Base-by-base conservation (phyloP, 2,329 filamentous ascomycete genomes). In the Aspergillus versicolor region DNA sequence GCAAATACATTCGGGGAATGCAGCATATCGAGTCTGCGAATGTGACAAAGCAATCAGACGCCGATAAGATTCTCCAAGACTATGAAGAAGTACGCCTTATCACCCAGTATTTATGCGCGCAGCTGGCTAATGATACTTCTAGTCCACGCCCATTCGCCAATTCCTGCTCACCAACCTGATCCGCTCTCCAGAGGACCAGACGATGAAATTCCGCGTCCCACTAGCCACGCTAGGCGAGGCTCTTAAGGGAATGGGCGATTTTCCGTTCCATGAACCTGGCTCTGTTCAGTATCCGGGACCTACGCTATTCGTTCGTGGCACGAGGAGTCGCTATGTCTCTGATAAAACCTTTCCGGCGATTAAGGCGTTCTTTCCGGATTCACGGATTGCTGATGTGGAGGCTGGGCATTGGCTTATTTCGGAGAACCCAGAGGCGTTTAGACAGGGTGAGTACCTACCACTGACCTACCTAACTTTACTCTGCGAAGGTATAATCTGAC, bases 121-220 rank as follows among this genome's bases (percentile, higher is more conserved):
- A 40, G 2, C 8, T 21, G 22, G 24, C 30, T 50, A 34, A 34
- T 15, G 24, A 8, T 12, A 2, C 21, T 24, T 34, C 40, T 52
- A 86, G 80, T 85, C 88, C 13, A 74, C 95, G 4, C 79, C 87
- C 0, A 88, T 99, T 63, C 88, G 94, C 2, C 92, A 97, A 70
- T 99, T 97, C 73, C 83, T 99, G 15, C 84, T 99, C 1, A 91
- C 90, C 11, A 99, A 97, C 70, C 79, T 97, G 40, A 75, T 88
- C 63, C 84, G 87, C 5, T 67, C 74, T 3, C 68, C 73, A 17
- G 75, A 81, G 3, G 76, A 81, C 50, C 79, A 82, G 32, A 79
- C 79, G 2, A 83, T 89, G 65, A 87, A 84, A 65, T 97, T 94
- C 76, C 84, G 90, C 27, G 86, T 97, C 3, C 93, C 94, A 0